Percentiles rank a stretch among this genome's conserved stretches.
Evolutionary conservation across 345 rosid species (phyloP).

Genomic region (Citrus hindsii): DNA sequence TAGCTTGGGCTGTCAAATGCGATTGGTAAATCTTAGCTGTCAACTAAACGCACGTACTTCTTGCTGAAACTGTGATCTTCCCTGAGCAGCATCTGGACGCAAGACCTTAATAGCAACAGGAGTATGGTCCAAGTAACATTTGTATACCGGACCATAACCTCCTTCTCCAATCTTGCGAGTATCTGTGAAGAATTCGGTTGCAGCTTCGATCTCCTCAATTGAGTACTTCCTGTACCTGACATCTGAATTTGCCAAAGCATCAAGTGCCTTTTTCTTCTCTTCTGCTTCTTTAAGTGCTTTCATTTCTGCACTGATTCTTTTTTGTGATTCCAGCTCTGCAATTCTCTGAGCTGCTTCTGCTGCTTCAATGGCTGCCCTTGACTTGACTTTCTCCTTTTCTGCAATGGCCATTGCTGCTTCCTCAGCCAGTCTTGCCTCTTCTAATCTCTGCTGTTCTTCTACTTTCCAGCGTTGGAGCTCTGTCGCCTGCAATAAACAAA

Average conservation of each 20-base stretch:
- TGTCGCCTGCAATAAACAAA: slow-evolving; percentile 46
- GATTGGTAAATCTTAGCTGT: background rate
- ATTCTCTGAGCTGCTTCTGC: slow-evolving; percentile 88
- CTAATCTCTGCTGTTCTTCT: slow-evolving; percentile 71
- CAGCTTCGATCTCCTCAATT: slow-evolving; percentile 81
- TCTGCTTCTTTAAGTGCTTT: slow-evolving; percentile 66
- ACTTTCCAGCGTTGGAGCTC: slow-evolving; percentile 81
- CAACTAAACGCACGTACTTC: slow-evolving; percentile 45
- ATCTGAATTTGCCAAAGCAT: slow-evolving; percentile 50
- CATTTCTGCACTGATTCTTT: slow-evolving; percentile 69
- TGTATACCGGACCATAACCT: slow-evolving; percentile 92
- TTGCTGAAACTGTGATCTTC: slow-evolving; percentile 89
- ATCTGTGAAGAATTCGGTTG: slow-evolving; percentile 65
- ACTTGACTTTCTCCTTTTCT: slow-evolving; percentile 80
- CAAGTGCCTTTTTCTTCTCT: slow-evolving; percentile 65
- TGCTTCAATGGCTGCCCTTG: slow-evolving; percentile 77
- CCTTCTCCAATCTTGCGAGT: slow-evolving; percentile 87
- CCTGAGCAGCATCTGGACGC: slow-evolving; percentile 90
- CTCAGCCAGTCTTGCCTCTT: slow-evolving; percentile 69
- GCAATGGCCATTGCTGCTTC: slow-evolving; percentile 75
- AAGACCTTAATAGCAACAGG: slow-evolving; percentile 81
- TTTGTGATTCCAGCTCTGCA: slow-evolving; percentile 74
- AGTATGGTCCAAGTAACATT: slow-evolving; percentile 73
- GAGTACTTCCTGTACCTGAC: slow-evolving; percentile 70
- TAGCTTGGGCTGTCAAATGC: background rate